Evolutionary conservation across 768 basidiomycete species (phyloP), one percentile per base, ranked within the genome.

Genomic region (Boletus tomentosulus): DNA sequence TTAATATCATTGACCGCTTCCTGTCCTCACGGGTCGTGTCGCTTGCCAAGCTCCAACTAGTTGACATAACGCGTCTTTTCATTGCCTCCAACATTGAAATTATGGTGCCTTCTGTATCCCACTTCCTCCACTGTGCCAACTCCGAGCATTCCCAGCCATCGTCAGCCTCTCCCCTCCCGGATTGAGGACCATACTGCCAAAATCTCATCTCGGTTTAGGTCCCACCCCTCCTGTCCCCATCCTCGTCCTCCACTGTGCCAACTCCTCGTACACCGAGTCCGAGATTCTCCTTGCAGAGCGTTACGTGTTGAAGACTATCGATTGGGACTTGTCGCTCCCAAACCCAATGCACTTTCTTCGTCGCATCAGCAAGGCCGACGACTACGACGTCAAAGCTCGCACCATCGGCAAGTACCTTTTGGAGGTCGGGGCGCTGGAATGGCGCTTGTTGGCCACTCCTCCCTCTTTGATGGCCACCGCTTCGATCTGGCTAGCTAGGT

Each of bases 281-380:
- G 92, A 97, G 61, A 88, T 98, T 55, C 80, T 92, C 54, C 85
- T 87, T 48, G 93, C 95, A 2, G 94, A 98, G 71, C 78, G 85
- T 56, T 96, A 95, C 62, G 82, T 98, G 50, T 75, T 97, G 45
- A 86, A 86, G 67, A 89, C 88, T 9, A 73, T 97, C 50, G 84
- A 89, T 28, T 98, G 89, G 83, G 86, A 95, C 66, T 65, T 97
- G 57, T 81, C 84, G 54, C 90, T 85, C 66, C 90, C 95, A 28
- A 92, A 89, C 58, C 92, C 93, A 3, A 85, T 98, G 73, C 85
- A 89, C 16, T 37, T 37, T 5, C 78, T 97, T 38, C 77, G 94
- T 37, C 79, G 94, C 33, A 85, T 91, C 52, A 92, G 89, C 74
- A 98, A 97, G 73, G 95, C 93, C 3, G 95, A 98, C 62, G 84